Evolutionary conservation across 257 asterid species (phyloP), one percentile per base, ranked within the genome.

Genomic region (Marsdenia floribunda): DNA sequence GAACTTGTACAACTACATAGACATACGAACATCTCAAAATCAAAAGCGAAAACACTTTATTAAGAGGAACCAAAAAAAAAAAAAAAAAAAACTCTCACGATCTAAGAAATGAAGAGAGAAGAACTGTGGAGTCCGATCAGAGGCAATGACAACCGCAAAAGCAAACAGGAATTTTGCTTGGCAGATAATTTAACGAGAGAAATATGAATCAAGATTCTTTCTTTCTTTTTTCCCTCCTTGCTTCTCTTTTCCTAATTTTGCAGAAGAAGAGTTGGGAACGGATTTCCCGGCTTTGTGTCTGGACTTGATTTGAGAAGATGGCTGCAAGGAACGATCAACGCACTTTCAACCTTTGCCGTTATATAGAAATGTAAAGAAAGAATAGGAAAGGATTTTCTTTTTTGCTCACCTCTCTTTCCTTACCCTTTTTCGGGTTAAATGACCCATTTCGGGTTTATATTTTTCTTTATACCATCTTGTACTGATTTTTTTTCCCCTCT

Each of bases 71-170:
- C n/a, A 50, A 14, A 59, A 16, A 7, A 55, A 58, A 29, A 58
- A n/a, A n/a, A n/a, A n/a, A n/a, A n/a, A n/a, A n/a, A n/a, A n/a
- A n/a, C n/a, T n/a, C 85, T 78, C 70, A 82, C 85, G 5, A 73
- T 44, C 5, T 78, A 72, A 75, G 78, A 33, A 75, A 71, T 2
- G 47, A 15, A 74, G 50, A 0, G 24, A 52, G 14, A 60, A 10
- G 47, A 44, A 73, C 35, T 12, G 79, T 22, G 19, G 6, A 60
- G 26, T 0, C 16, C 54, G 75, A 80, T 72, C 75, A 21, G 83
- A 80, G 77, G 47, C 5, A 66, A 19, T 60, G 66, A 26, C 66
- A 44, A 13, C 71, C 63, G 57, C 42, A 19, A 14, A n/a, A 49
- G 68, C 21, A 61, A 22, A 24, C 49, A 42, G 54, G 24, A 11